Evolutionary conservation across 2,329 filamentous ascomycete species (phyloP), one percentile per base, ranked within the genome.

Genomic region (Pezicula neosporulosa): DNA sequence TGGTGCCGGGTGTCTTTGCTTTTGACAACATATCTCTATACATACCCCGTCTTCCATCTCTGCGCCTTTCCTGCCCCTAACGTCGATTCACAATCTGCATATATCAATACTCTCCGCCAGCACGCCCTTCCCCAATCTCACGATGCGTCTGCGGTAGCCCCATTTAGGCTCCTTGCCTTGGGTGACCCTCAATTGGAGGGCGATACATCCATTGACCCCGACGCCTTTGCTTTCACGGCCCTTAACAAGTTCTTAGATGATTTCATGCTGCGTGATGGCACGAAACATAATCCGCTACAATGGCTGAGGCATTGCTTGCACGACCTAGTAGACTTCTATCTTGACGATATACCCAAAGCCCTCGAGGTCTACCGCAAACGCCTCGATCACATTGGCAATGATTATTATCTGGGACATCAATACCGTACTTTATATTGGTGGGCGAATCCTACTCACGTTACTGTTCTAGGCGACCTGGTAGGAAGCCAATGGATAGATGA

Each of bases 401-500:
- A 99, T 70, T 89, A 85, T 64, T 99, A 97, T 69, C 81, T 99
- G 30, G 90, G 89, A 18, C 94, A 99, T 68, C 91, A 97, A 52
- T 97, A 95, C 70, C 82, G 90, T 15, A 88, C 85, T 0, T 70
- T 96, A 46, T 79, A 82, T 59, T 96, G 91, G 90, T 95, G 89
- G 86, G 82, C 87, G 0, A 73, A 76, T 15, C 94, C 94, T 8
- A 95, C 90, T 0, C 94, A 99, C 67, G 83, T 94, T 18, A 85
- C 88, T 0, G 91, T 97, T 0, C 76, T 99, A 4, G 94, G 94
- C 3, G 94, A 99, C 67, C 74, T 99, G 52, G 74, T 99, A 9
- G 94, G 94, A 9, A 96, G 91, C 63, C 94, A 99, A 69, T 99
- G 94, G 94, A 88, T 99, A 55, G 81, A 80, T 47, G 85, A 96